Conservation (phyloP, 495 filamentous ascomycete species). For the Delitschia confertaspora region DNA sequence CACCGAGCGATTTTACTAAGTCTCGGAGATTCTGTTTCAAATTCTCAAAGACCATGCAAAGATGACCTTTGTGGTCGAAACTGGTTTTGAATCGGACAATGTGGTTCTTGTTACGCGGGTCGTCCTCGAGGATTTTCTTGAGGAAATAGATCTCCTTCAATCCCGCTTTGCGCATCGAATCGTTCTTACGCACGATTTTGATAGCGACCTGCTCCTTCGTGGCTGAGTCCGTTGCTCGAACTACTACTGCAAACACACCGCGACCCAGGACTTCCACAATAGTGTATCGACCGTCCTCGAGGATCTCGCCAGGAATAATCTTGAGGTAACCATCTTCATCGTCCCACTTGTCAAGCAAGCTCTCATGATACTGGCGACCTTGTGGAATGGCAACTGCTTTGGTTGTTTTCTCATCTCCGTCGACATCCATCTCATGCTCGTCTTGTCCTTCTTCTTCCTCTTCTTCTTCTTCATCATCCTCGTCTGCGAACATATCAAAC, state of each 20-base stretch:
- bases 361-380: constrained; percentile 60
- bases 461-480: constrained; percentile 84
- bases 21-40: constrained; percentile 77
- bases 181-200: constrained; percentile 31
- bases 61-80: constrained; percentile 90
- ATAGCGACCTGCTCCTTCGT: constrained; percentile 38
- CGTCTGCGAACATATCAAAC: constrained; percentile 95
- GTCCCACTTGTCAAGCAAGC: constrained; percentile 87
- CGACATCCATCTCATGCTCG: constrained; percentile 38
- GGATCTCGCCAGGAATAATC: constrained; percentile 76
- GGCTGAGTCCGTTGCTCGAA: constrained; percentile 68
- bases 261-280: constrained; percentile 80
- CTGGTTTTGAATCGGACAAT: constrained; percentile 74
- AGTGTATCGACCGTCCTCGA: constrained; percentile 82
- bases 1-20: constrained; percentile 90
- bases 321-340: constrained; percentile 94
- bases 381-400: constrained; percentile 39
- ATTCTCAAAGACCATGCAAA: constrained; percentile 96
- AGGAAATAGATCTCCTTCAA: constrained; percentile 89
- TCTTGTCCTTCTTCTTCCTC: constrained; percentile 56
- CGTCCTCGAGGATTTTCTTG: constrained; percentile 68
- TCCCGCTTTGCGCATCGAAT: constrained; percentile 53
- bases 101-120: constrained; percentile 87
- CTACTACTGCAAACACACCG: constrained; percentile 95
- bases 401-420: constrained; percentile 35